phyloP scores from a whole-genome alignment of 345 rosid species.

The Eucalyptus tenuipes region DNA sequence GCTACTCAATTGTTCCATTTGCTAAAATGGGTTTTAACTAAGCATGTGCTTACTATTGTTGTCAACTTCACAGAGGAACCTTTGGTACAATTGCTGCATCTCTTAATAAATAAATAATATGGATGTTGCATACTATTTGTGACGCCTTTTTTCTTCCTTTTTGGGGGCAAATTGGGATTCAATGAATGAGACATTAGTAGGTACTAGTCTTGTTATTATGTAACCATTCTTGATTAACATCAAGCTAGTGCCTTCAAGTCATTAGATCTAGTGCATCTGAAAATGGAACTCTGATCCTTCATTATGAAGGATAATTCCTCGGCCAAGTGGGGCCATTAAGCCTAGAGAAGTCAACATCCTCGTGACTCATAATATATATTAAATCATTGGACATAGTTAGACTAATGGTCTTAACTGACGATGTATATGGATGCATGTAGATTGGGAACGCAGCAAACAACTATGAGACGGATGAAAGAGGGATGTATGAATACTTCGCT shows the following conservation, averaged over 20 bases:
- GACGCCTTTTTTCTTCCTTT: not conserved
- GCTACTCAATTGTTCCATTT: not conserved
- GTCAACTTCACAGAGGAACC: not conserved
- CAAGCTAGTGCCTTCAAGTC: no score
- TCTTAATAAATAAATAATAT: not conserved
- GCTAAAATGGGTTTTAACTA: not conserved
- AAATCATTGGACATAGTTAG: not conserved
- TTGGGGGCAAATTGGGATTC: not conserved
- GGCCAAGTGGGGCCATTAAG: not conserved
- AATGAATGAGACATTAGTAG: not conserved
- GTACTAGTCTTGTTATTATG: not conserved
- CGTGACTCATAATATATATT: not conserved
- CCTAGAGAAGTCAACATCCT: not conserved
- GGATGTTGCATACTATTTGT: not conserved
- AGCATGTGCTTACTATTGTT: not conserved
- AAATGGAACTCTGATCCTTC: not conserved
- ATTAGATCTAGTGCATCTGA: not conserved
- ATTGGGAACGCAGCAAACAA: conserved; percentile 82
- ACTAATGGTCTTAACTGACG: not conserved
- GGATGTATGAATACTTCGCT: conserved; percentile 22
- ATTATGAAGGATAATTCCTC: no score
- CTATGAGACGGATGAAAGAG: conserved; percentile 50
- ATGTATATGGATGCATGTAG: conserved; percentile 5
- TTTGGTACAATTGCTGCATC: not conserved
- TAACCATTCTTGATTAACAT: not conserved